These are phyloP conservation scores for Leccinum longicurvipes DNA, from an alignment of 768 basidiomycete genomes.

Conservation along the genomic window DNA sequence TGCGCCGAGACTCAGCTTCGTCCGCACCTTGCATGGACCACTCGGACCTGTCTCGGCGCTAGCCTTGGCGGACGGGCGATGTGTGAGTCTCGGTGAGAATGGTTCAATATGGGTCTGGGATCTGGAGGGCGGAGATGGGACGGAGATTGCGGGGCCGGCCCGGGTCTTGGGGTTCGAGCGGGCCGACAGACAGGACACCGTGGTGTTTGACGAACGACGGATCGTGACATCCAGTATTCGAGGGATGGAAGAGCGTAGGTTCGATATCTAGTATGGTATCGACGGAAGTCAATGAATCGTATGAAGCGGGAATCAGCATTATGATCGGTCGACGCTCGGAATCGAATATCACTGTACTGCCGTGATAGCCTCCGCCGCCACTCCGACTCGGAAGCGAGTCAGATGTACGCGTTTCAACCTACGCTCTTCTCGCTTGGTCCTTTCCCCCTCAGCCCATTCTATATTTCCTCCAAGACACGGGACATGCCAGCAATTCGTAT, in stretches of 20 bases:
- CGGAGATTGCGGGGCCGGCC: slow-evolving; percentile 32
- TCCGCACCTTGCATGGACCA: slow-evolving; percentile 70
- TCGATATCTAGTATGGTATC: slow-evolving; percentile 27
- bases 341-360: too few species aligned
- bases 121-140: slow-evolving; percentile 53
- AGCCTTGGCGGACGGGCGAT: slow-evolving; percentile 77
- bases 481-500: neutral
- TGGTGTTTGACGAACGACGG: slow-evolving; percentile 72
- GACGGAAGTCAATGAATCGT: neutral
- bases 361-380: too few species aligned
- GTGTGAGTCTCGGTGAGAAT: slow-evolving; percentile 68
- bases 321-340: too few species aligned
- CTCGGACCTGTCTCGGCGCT: slow-evolving; percentile 62
- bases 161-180: slow-evolving; percentile 36
- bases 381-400: too few species aligned
- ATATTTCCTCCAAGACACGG: too few species aligned
- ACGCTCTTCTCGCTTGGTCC: too few species aligned
- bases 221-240: slow-evolving; percentile 49
- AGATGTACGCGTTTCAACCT: too few species aligned
- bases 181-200: slow-evolving; percentile 35
- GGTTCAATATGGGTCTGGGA: slow-evolving; percentile 88
- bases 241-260: slow-evolving; percentile 34
- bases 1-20: slow-evolving; percentile 64
- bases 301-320: too few species aligned
- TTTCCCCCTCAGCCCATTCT: too few species aligned